Percentiles rank a stretch among this genome's conserved stretches.
phyloP scores from a whole-genome alignment of 371 early-diverging fungal species.

The Globomyces sp. region DNA sequence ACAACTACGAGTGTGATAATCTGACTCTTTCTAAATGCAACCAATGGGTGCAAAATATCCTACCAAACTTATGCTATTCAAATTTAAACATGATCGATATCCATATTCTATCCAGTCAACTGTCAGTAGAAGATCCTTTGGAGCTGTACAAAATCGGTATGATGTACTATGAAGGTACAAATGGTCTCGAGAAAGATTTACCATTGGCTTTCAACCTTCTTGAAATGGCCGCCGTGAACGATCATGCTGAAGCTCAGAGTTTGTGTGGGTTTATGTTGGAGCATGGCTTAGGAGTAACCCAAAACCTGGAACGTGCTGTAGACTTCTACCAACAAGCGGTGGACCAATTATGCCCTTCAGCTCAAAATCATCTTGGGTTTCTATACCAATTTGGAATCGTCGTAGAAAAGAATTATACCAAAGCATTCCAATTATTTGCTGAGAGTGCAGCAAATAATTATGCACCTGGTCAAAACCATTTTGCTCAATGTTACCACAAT shows the following conservation, averaged over 20 bases:
- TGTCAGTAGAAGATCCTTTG: no score
- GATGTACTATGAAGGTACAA: no score
- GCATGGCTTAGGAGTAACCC: constrained; percentile 5
- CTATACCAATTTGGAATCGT: constrained; percentile 20
- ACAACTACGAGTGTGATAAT: no score
- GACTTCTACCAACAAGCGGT: constrained; percentile 17
- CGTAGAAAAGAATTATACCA: constrained; percentile 6
- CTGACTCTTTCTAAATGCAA: no score
- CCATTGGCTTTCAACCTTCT: no score
- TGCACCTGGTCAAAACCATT: constrained; percentile 1
- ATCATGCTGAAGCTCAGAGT: constrained; percentile 10
- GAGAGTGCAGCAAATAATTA: constrained; percentile 4
- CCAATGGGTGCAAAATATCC: no score
- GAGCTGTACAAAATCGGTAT: no score
- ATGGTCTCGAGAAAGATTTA: no score
- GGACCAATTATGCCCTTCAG: constrained; percentile 6
- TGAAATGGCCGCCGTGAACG: not conserved
- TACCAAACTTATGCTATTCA: no score
- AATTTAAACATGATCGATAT: no score
- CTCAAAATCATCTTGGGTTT: constrained; percentile 10
- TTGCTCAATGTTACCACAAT: not conserved
- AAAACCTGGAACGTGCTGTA: constrained; percentile 9
- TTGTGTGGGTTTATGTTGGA: constrained; percentile 13
- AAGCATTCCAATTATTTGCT: constrained; percentile 15
- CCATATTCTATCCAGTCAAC: no score